Conservation (phyloP, 2,329 filamentous ascomycete species). For the Cladosporium sphaerospermum region DNA sequence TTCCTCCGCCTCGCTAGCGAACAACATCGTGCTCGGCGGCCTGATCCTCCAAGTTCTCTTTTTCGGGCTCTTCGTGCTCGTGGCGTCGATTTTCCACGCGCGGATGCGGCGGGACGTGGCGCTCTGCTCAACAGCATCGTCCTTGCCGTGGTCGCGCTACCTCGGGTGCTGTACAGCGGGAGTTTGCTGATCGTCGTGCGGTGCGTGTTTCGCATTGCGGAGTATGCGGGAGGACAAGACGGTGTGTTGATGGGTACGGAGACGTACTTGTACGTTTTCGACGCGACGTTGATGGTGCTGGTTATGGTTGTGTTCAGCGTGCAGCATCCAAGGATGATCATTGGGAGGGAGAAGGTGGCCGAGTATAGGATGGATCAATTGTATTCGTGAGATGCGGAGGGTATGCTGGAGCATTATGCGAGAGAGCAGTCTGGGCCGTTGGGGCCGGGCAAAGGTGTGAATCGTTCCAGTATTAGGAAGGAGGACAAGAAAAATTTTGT, state of each 20-base stretch:
- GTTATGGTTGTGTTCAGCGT: conserved; percentile 18
- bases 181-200: conserved; percentile 40
- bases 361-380: neutral
- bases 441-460: no score
- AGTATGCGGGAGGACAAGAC: conserved; percentile 35
- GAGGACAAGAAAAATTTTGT: no score
- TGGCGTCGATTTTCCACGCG: conserved; percentile 45
- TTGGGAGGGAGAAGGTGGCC: neutral
- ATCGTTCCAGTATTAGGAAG: no score
- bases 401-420: no score
- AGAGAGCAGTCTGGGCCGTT: no score
- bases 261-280: conserved; percentile 40
- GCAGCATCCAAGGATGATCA: conserved; percentile 1
- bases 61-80: conserved; percentile 51
- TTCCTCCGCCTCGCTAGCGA: neutral
- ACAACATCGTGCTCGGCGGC: conserved; percentile 52
- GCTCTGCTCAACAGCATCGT: neutral
- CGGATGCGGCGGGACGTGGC: conserved; percentile 17
- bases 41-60: conserved; percentile 53
- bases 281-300: conserved; percentile 36
- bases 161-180: conserved; percentile 31
- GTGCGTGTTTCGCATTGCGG: conserved; percentile 44
- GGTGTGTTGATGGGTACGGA: conserved; percentile 40
- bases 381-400: no score
- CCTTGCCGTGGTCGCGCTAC: neutral